These are phyloP conservation scores for Acanthamoeba sp. DNA, from an alignment of 208 protist species.

Conservation along the genomic window DNA sequence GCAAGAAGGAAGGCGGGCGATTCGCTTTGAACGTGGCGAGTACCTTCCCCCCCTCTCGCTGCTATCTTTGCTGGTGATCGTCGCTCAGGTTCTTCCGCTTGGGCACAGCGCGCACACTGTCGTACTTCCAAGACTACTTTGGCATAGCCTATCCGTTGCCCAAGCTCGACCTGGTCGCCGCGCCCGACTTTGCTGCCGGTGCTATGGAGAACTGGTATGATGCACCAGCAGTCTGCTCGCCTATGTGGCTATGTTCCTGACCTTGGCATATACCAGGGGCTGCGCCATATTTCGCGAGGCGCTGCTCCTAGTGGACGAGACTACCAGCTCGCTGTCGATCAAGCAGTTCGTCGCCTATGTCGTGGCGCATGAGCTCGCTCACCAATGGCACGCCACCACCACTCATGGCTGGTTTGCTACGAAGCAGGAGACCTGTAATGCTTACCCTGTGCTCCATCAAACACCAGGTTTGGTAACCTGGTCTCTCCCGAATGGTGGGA, in stretches of 20 bases:
- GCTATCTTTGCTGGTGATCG: not conserved
- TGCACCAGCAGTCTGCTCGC: not conserved
- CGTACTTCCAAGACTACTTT: constrained; percentile 75
- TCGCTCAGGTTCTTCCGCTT: not conserved
- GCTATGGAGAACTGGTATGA: constrained; percentile 98
- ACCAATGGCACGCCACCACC: constrained; percentile 93
- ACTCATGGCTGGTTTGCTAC: no score
- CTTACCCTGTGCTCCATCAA: not conserved
- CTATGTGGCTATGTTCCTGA: no score
- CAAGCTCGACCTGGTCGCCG: constrained; percentile 97
- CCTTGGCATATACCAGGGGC: constrained; percentile 82
- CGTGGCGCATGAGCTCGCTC: constrained; percentile 89
- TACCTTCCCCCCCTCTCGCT: not conserved
- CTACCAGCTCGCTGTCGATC: constrained; percentile 83
- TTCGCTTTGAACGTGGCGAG: constrained; percentile 94
- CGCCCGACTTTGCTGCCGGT: constrained; percentile 91
- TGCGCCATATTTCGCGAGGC: constrained; percentile 95
- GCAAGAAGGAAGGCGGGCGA: constrained; percentile 83
- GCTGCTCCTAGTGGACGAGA: constrained; percentile 85
- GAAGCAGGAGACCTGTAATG: no score
- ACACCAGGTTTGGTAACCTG: constrained; percentile 96
- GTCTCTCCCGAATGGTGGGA: constrained; percentile 98
- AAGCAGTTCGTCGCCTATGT: constrained; percentile 79
- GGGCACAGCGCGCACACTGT: constrained; percentile 22
- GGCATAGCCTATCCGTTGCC: constrained; percentile 90